Evolutionary conservation across 192 early-diverging fungal genomes (phyloP).

Genomic region (Martensiomyces pterosporus): DNA sequence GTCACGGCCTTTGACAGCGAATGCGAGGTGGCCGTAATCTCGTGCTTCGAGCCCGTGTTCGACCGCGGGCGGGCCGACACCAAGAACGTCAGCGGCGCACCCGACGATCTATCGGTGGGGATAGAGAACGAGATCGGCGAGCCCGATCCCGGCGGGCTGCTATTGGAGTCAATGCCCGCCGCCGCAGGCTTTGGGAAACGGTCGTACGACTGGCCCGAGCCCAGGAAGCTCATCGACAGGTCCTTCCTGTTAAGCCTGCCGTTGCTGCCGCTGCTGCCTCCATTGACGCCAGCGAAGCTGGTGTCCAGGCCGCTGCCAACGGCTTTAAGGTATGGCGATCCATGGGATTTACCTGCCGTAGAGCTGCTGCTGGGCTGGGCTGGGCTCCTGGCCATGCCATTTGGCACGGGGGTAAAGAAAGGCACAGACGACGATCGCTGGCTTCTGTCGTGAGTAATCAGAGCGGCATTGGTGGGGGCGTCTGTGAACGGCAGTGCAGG

Average conservation of each 20-base stretch:
- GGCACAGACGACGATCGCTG: constrained; percentile 50
- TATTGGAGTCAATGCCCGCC: constrained; percentile 10
- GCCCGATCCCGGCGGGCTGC: constrained; percentile 22
- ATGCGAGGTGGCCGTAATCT: constrained; percentile 7
- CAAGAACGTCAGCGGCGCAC: constrained; percentile 44
- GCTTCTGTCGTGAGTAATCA: constrained; percentile 22
- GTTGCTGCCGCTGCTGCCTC: constrained; percentile 3
- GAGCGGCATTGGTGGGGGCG: no score
- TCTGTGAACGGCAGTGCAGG: not conserved
- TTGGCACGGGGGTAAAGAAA: constrained; percentile 28
- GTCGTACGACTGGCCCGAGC: constrained; percentile 20
- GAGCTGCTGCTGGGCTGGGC: no score
- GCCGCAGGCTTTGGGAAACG: constrained; percentile 34
- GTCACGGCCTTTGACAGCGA: constrained; percentile 20
- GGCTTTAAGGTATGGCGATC: constrained; percentile 44
- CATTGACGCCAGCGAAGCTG: not conserved
- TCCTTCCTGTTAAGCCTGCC: constrained; percentile 14
- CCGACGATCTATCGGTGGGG: constrained; percentile 7
- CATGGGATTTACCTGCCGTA: constrained; percentile 5
- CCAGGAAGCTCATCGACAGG: constrained; percentile 9
- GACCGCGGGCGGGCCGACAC: constrained; percentile 44
- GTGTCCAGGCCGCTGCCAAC: constrained; percentile 27
- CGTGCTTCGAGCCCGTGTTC: constrained; percentile 28
- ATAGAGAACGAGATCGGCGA: constrained; percentile 14
- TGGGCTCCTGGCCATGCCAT: not conserved